Percentiles rank a stretch among this genome's conserved stretches.
These are phyloP conservation scores for Coniochaeta prunicola DNA, from an alignment of 2,329 filamentous ascomycete genomes.

Conservation along the genomic window DNA sequence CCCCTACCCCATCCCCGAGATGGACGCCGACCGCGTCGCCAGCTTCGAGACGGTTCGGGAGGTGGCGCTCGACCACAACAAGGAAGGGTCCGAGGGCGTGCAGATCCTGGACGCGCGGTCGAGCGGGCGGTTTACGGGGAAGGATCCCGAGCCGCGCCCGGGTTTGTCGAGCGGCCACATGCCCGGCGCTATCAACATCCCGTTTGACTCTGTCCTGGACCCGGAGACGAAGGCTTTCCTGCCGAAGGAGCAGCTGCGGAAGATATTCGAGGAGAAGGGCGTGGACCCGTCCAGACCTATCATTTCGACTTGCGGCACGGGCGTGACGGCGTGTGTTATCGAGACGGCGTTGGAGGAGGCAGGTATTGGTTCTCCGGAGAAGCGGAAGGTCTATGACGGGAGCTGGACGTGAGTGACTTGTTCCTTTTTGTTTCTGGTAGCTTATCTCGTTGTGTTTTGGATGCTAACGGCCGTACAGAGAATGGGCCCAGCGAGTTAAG, in stretches of 20 bases:
- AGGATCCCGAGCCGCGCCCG: constrained; percentile 76
- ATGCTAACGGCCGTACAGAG: constrained; percentile 33
- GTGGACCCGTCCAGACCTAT: constrained; percentile 75
- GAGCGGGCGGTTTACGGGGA: constrained; percentile 71
- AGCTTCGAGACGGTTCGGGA: constrained; percentile 78
- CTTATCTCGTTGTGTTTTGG: not conserved
- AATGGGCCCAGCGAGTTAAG: constrained; percentile 61
- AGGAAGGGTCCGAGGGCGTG: constrained; percentile 74
- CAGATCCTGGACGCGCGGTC: constrained; percentile 87
- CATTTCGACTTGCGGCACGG: constrained; percentile 84
- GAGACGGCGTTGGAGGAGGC: constrained; percentile 81
- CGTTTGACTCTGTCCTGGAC: constrained; percentile 74
- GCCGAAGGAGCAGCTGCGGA: constrained; percentile 61
- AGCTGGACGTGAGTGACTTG: constrained; percentile 81
- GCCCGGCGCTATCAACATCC: constrained; percentile 77
- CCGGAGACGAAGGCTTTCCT: constrained; percentile 75
- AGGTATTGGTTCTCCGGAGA: constrained; percentile 59
- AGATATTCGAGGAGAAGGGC: constrained; percentile 72
- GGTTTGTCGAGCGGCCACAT: constrained; percentile 88
- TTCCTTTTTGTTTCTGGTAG: not conserved
- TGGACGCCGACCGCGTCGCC: constrained; percentile 57
- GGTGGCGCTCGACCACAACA: constrained; percentile 67
- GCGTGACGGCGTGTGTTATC: constrained; percentile 86
- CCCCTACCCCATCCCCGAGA: constrained; percentile 55
- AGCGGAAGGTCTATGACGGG: constrained; percentile 81